Evolutionary conservation across 176 grass and related monocot species (phyloP).

Genomic region (Oropetium thomaeum): DNA sequence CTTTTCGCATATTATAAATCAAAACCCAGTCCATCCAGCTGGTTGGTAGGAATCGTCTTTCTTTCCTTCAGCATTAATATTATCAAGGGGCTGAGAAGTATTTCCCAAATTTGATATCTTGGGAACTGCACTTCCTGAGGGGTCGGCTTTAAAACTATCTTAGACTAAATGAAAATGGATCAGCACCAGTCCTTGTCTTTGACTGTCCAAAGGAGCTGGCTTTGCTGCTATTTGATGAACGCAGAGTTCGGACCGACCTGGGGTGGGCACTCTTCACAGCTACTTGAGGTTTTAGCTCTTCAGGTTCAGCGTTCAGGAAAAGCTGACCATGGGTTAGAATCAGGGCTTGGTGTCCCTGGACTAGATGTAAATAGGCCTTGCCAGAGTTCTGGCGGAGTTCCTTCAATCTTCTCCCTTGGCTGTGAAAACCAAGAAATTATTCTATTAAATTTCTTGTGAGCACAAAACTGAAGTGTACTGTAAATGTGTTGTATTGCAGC

Average conservation of each 20-base stretch:
- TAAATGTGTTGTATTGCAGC: not conserved
- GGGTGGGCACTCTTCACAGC: constrained; percentile 44
- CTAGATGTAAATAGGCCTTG: constrained; percentile 65
- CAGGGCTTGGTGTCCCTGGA: constrained; percentile 44
- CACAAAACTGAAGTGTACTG: not conserved
- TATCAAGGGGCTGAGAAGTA: constrained; percentile 23
- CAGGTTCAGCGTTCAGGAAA: constrained; percentile 51
- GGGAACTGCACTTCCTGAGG: constrained; percentile 33
- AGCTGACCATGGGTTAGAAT: constrained; percentile 55
- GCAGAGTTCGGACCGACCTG: constrained; percentile 55
- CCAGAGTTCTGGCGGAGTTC: constrained; percentile 68
- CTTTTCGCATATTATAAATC: constrained; percentile 31
- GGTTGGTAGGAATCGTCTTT: constrained; percentile 69
- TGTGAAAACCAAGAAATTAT: constrained; percentile 35
- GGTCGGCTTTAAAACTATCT: constrained; percentile 60
- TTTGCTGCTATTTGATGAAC: constrained; percentile 63
- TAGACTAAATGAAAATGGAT: constrained; percentile 55
- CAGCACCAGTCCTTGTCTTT: constrained; percentile 16
- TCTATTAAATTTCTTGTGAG: constrained; percentile 16
- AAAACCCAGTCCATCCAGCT: constrained; percentile 91
- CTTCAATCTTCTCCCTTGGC: constrained; percentile 86
- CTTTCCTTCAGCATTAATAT: constrained; percentile 35
- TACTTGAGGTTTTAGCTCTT: constrained; percentile 53
- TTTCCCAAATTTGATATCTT: constrained; percentile 30
- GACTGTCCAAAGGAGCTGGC: constrained; percentile 30